Evolutionary conservation across 2,329 filamentous ascomycete genomes (phyloP), one percentile per base, ranked within the genome.

Genomic region (Aspergillus ibericus): DNA sequence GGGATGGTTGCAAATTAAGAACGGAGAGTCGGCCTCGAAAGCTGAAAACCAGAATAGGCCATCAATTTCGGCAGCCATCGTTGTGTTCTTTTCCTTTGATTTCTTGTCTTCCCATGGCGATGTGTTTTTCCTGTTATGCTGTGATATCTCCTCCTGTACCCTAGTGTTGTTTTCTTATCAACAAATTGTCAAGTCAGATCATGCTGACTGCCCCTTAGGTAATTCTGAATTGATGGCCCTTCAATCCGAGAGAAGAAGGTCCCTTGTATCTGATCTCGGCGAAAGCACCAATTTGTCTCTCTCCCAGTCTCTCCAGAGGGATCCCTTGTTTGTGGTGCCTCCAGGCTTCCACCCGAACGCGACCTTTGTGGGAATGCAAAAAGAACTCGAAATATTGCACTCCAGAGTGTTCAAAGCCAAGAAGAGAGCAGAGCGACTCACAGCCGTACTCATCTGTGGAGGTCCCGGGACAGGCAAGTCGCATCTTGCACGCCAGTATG

Each of bases 381-480:
- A 80, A 42, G 82, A 90, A 63, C 72, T 90, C 20, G 77, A 79
- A 9, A 75, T 82, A 2, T 75, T 91, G 22, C 85, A 89, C 64
- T 78, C 74, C 51, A 82, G 86, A 67, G 74, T 90, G 3, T 84
- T 81, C 66, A 84, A 87, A 64, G 77, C 78, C 27, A 81, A 84
- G 49, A 82, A 85, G 38, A 77, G 85, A 36, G 77, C 79, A 7
- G 75, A 83, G 47, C 85, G 86, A 15, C 86, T 86, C 0, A 83
- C 83, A 22, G 85, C 87, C 1, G 86, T 88, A 1, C 75, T 90
- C 8, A 81, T 91, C 10, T 83, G 85, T 62, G 85, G 85, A 35
- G 82, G 86, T 38, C 84, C 87, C 1, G 88, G 88, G 1, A 84
- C 84, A 13, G 88, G 88, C 2, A 91, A 91, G 72, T 87, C 86